phyloP scores from a whole-genome alignment of 768 basidiomycete genomes.

The Lentinula lateritia region DNA sequence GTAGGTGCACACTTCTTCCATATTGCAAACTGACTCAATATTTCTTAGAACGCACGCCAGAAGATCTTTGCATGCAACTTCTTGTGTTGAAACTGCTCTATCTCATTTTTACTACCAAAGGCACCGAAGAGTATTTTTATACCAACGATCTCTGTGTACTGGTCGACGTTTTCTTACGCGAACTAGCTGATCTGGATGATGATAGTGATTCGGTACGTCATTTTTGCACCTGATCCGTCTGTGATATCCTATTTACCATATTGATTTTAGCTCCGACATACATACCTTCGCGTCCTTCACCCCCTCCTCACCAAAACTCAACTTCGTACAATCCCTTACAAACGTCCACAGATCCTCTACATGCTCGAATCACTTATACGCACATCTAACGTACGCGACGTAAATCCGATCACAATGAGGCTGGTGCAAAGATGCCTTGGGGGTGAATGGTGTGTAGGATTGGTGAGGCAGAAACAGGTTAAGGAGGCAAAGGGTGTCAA shows the following conservation, averaged over 20 bases:
- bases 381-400: constrained; percentile 71
- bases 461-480: constrained; percentile 26
- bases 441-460: constrained; percentile 81
- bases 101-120: constrained; percentile 89
- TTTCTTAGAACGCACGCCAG: constrained; percentile 67
- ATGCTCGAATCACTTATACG: constrained; percentile 74
- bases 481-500: not conserved
- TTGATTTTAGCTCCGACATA: constrained; percentile 73
- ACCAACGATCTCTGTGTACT: constrained; percentile 95
- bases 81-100: constrained; percentile 93
- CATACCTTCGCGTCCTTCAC: constrained; percentile 93
- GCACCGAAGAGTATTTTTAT: constrained; percentile 94
- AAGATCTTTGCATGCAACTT: constrained; percentile 92
- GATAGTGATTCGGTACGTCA: constrained; percentile 52
- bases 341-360: constrained; percentile 83
- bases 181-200: constrained; percentile 57
- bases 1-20: constrained; percentile 39
- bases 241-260: not conserved
- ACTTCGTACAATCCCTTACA: constrained; percentile 79
- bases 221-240: not conserved
- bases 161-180: constrained; percentile 96
- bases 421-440: constrained; percentile 87
- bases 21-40: not conserved
- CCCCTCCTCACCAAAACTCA: constrained; percentile 95
- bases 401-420: constrained; percentile 82